Percentiles rank a stretch among this genome's conserved stretches.
These are phyloP conservation scores for Musa itinerans DNA, from an alignment of 176 grass and related monocot genomes.

Conservation along the genomic window DNA sequence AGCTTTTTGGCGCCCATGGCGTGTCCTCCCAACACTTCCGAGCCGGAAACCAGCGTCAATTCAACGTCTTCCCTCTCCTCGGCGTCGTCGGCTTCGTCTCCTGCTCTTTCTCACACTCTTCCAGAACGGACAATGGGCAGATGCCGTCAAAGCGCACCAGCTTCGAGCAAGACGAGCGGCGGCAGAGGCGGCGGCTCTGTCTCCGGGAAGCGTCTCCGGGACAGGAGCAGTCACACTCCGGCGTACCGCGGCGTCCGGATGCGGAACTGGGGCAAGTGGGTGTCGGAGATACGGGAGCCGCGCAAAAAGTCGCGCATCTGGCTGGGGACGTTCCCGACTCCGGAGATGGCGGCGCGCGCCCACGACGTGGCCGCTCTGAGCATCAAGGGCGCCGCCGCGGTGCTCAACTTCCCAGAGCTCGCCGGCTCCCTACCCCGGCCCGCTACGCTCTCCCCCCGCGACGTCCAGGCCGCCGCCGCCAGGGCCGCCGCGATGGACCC, in stretches of 20 bases:
- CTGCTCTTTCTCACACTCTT: no score
- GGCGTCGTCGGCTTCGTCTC: neutral
- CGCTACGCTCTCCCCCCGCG: no score
- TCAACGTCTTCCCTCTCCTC: neutral
- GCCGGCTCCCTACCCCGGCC: no score
- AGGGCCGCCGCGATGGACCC: no score
- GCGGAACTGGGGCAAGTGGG: neutral
- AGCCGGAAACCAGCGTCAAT: neutral
- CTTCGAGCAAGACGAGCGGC: neutral
- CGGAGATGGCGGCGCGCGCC: constrained; percentile 52
- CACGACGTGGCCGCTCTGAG: constrained; percentile 58
- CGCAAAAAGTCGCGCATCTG: constrained; percentile 75
- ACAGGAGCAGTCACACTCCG: neutral
- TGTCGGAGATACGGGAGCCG: constrained; percentile 33
- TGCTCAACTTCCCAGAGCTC: no score
- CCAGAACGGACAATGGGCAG: no score
- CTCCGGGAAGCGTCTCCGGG: neutral
- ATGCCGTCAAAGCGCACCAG: no score
- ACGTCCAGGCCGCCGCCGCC: no score
- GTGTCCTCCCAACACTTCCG: neutral
- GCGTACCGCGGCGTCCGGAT: constrained; percentile 3
- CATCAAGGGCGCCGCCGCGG: no score
- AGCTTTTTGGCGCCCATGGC: neutral
- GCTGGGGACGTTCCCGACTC: constrained; percentile 52
- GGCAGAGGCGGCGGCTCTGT: no score